Percentiles rank a stretch among this genome's conserved stretches.
phyloP scores from a whole-genome alignment of 495 filamentous ascomycete genomes.

The Daldinia caldariorum region DNA sequence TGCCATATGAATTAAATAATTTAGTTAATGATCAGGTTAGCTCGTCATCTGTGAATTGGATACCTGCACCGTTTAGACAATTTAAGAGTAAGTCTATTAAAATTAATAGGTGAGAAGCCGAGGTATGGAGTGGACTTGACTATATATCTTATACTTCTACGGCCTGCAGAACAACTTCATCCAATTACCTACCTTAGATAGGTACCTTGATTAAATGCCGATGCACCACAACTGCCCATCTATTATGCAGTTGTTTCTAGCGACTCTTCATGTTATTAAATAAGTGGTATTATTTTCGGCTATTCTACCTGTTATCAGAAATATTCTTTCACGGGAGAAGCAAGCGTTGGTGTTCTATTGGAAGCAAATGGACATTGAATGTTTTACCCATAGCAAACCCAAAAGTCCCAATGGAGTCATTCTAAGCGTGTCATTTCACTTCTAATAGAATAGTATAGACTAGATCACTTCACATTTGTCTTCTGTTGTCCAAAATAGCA shows the following conservation, averaged over 20 bases:
- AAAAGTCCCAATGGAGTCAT: neutral
- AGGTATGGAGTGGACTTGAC: neutral
- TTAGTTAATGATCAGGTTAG: neutral
- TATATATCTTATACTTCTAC: neutral
- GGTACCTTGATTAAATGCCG: no score
- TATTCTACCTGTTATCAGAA: no score
- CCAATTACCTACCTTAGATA: no score
- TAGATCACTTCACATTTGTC: neutral
- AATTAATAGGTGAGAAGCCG: neutral
- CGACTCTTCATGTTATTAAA: no score
- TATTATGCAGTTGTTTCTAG: no score
- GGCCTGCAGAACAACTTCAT: no score
- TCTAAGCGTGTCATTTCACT: neutral
- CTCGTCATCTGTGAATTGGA: neutral
- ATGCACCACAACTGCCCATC: no score
- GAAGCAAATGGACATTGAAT: no score
- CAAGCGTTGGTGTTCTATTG: no score
- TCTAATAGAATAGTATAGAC: neutral
- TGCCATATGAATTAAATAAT: slow-evolving; percentile 26
- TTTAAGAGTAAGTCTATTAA: neutral
- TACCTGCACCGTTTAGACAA: neutral
- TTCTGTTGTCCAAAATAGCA: no score
- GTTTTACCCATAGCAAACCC: neutral
- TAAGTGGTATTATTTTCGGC: no score
- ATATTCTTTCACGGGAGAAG: no score